phyloP scores from a whole-genome alignment of 108 stramenopile species.

The Aurantiochytrium sp. region DNA sequence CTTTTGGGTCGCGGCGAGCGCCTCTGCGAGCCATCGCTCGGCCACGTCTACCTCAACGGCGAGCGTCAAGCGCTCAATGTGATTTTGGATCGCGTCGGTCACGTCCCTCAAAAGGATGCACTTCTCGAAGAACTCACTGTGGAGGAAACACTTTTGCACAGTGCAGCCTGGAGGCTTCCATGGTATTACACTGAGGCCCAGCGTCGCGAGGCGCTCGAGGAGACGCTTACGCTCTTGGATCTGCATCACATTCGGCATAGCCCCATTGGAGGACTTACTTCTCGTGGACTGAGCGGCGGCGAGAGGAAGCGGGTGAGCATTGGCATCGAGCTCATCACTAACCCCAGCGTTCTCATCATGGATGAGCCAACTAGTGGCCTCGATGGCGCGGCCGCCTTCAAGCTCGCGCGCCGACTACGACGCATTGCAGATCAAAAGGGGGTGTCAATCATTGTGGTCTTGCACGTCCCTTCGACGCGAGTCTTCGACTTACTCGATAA shows the following conservation, averaged over 20 bases:
- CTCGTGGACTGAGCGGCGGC: conserved; percentile 53
- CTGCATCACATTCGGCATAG: not conserved
- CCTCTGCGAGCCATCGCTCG: not conserved
- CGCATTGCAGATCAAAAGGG: conserved; percentile 37
- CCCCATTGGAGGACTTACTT: not conserved
- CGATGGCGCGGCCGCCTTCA: conserved; percentile 60
- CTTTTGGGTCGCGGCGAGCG: not conserved
- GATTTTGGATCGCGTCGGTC: conserved; percentile 32
- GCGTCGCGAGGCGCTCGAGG: not conserved
- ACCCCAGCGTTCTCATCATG: conserved; percentile 57
- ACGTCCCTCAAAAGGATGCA: conserved; percentile 65
- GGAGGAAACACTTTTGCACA: conserved; percentile 61
- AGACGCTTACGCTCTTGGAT: not conserved
- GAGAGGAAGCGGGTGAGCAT: conserved; percentile 74
- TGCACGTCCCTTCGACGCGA: conserved; percentile 64
- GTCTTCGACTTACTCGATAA: conserved; percentile 61
- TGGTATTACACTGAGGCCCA: not conserved
- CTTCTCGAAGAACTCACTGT: conserved; percentile 69
- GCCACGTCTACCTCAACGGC: conserved; percentile 50
- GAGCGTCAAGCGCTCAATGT: not conserved
- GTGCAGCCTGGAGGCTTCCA: conserved; percentile 58
- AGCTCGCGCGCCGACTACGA: conserved; percentile 49
- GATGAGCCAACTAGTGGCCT: conserved; percentile 76
- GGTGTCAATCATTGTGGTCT: conserved; percentile 60
- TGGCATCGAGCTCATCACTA: conserved; percentile 61